A percentile compares a stretch with the other conserved stretches of the same genome.
These are phyloP conservation scores for Lolium perenne DNA, from an alignment of 176 grass and related monocot genomes.

Conservation along the genomic window DNA sequence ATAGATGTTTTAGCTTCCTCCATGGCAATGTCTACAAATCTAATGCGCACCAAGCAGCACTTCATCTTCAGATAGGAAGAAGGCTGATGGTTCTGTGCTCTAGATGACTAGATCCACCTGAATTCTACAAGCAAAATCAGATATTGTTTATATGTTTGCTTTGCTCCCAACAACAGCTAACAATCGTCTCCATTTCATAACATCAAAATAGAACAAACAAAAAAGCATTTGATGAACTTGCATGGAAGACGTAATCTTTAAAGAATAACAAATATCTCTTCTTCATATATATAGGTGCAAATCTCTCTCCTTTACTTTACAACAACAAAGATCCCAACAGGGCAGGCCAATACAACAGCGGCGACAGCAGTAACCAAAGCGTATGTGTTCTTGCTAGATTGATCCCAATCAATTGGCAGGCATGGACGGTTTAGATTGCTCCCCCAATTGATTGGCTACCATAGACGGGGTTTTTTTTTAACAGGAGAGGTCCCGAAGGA, in stretches of 20 bases:
- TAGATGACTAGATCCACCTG: constrained; percentile 24
- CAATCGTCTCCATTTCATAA: not conserved
- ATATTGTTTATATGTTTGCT: not conserved
- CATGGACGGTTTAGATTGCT: no score
- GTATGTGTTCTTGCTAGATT: no score
- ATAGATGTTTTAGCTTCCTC: not conserved
- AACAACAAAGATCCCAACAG: constrained; percentile 26
- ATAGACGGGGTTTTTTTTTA: no score
- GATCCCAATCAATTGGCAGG: no score
- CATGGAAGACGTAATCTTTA: not conserved
- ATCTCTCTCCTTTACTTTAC: constrained; percentile 44
- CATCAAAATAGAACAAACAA: not conserved
- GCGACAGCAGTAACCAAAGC: not conserved
- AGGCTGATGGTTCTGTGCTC: not conserved
- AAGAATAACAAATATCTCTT: constrained; percentile 43
- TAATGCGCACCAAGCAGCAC: not conserved
- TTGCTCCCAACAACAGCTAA: not conserved
- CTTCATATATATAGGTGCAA: constrained; percentile 35
- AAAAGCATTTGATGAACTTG: not conserved
- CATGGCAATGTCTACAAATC: not conserved
- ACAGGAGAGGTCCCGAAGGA: no score
- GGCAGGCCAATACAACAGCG: not conserved
- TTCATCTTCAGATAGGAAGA: not conserved
- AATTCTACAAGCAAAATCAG: not conserved
- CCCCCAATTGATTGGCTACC: no score